A percentile compares a stretch with the other conserved stretches of the same genome.
Conservation (phyloP, 2,329 filamentous ascomycete species). For the Fusarium sp. region DNA sequence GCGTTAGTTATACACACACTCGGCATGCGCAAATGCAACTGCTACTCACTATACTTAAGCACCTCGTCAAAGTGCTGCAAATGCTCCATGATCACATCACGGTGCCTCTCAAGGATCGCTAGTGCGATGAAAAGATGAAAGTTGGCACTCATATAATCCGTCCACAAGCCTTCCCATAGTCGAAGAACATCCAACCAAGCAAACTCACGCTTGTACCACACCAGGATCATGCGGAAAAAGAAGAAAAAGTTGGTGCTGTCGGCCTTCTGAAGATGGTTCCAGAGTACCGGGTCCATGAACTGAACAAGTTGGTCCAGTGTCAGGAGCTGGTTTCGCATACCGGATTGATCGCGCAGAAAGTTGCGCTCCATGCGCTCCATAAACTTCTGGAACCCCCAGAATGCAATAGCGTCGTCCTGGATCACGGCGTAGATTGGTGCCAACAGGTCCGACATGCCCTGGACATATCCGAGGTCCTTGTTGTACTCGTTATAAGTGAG, state of each 20-base stretch:
- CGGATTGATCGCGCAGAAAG: conserved; percentile 93
- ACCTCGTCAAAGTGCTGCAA: conserved; percentile 96
- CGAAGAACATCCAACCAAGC: conserved; percentile 86
- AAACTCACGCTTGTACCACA: conserved; percentile 99
- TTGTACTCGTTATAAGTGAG: conserved; percentile 99
- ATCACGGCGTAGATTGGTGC: conserved; percentile 96
- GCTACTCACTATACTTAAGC: conserved; percentile 84
- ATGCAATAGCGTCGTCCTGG: conserved; percentile 96
- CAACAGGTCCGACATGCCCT: conserved; percentile 97
- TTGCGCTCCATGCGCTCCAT: conserved; percentile 99
- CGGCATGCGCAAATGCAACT: not conserved
- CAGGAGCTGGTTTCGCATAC: conserved; percentile 91
- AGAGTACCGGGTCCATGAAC: conserved; percentile 95
- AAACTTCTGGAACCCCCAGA: conserved; percentile 95
- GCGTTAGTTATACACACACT: conserved; percentile 28
- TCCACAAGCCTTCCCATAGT: conserved; percentile 95
- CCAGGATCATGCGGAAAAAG: conserved; percentile 98
- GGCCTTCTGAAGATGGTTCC: conserved; percentile 86
- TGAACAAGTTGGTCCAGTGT: conserved; percentile 95
- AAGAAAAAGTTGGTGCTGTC: conserved; percentile 99
- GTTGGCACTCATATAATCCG: conserved; percentile 85
- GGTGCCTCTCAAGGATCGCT: conserved; percentile 93
- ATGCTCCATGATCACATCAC: conserved; percentile 96
- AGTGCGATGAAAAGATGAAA: conserved; percentile 96
- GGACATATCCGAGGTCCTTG: conserved; percentile 92